phyloP scores from a whole-genome alignment of 2,329 filamentous ascomycete genomes.

The Aspergillus oerlinghausenensis region DNA sequence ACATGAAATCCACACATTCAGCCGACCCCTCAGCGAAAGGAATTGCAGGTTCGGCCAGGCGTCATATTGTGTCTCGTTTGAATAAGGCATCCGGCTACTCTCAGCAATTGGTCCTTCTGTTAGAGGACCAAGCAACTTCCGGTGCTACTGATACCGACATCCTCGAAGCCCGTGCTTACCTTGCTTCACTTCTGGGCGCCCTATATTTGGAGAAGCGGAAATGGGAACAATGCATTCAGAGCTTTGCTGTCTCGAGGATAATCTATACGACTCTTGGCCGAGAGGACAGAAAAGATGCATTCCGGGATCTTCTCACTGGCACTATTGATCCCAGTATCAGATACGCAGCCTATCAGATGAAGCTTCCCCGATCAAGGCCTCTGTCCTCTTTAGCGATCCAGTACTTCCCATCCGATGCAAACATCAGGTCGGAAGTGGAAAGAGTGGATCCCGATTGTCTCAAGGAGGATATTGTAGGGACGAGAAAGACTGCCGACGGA shows the following conservation, averaged over 20 bases:
- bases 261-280: slow-evolving; percentile 74
- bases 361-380: slow-evolving; percentile 78
- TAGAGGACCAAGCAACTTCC: slow-evolving; percentile 60
- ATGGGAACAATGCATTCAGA: slow-evolving; percentile 73
- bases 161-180: slow-evolving; percentile 82
- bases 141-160: slow-evolving; percentile 67
- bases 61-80: slow-evolving; percentile 83
- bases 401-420: slow-evolving; percentile 63
- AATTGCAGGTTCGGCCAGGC: slow-evolving; percentile 72
- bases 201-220: slow-evolving; percentile 80
- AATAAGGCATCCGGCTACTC: slow-evolving; percentile 73
- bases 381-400: slow-evolving; percentile 73
- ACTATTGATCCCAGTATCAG: slow-evolving; percentile 91
- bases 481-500: slow-evolving; percentile 44
- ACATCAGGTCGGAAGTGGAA: slow-evolving; percentile 64
- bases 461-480: slow-evolving; percentile 51
- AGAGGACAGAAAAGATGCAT: slow-evolving; percentile 65
- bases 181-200: slow-evolving; percentile 68
- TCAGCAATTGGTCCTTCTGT: slow-evolving; percentile 59
- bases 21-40: slow-evolving; percentile 68
- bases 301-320: slow-evolving; percentile 78
- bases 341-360: slow-evolving; percentile 88
- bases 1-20: slow-evolving; percentile 78
- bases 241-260: slow-evolving; percentile 71
- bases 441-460: slow-evolving; percentile 65